These are phyloP conservation scores for Viola odorata DNA, from an alignment of 345 rosid species.

Conservation along the genomic window DNA sequence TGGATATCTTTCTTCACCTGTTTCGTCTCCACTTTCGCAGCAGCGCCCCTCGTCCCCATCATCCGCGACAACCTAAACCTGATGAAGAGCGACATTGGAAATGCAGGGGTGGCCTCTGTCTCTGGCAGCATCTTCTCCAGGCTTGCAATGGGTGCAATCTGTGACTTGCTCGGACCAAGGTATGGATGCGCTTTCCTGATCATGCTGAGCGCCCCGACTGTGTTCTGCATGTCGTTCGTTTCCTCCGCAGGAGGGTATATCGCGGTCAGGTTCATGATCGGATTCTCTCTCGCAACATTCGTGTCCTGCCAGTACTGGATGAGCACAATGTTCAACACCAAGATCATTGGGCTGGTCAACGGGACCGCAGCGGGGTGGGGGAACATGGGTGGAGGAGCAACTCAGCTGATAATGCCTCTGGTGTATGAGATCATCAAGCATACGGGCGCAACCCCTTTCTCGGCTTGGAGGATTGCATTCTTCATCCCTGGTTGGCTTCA, in stretches of 20 bases:
- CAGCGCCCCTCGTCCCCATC: slow-evolving; percentile 85
- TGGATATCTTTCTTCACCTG: slow-evolving; percentile 92
- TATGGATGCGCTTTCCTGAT: slow-evolving; percentile 78
- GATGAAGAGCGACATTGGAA: slow-evolving; percentile 59
- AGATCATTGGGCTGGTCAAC: slow-evolving; percentile 75
- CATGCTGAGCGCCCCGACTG: slow-evolving; percentile 81
- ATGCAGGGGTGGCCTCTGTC: slow-evolving; percentile 90
- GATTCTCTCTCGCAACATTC: slow-evolving; percentile 84
- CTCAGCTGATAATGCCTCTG: slow-evolving; percentile 79
- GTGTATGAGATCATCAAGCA: slow-evolving; percentile 57
- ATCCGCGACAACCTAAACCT: slow-evolving; percentile 77
- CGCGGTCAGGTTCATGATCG: slow-evolving; percentile 81
- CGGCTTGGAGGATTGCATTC: slow-evolving; percentile 90
- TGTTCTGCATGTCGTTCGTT: slow-evolving; percentile 78
- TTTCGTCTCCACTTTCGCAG: slow-evolving; percentile 85
- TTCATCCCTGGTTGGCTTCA: slow-evolving; percentile 71
- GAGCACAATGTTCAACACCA: slow-evolving; percentile 92
- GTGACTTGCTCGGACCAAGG: slow-evolving; percentile 79
- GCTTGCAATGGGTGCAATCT: slow-evolving; percentile 86
- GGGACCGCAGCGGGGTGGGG: slow-evolving; percentile 99
- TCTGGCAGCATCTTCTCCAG: slow-evolving; percentile 89
- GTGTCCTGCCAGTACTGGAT: slow-evolving; percentile 96
- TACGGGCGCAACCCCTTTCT: slow-evolving; percentile 60
- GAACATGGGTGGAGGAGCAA: slow-evolving; percentile 89
- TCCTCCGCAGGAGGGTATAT: slow-evolving; percentile 57